These are phyloP conservation scores for Cephaloascus fragrans DNA, from an alignment of 805 yeast genomes.

Conservation along the genomic window DNA sequence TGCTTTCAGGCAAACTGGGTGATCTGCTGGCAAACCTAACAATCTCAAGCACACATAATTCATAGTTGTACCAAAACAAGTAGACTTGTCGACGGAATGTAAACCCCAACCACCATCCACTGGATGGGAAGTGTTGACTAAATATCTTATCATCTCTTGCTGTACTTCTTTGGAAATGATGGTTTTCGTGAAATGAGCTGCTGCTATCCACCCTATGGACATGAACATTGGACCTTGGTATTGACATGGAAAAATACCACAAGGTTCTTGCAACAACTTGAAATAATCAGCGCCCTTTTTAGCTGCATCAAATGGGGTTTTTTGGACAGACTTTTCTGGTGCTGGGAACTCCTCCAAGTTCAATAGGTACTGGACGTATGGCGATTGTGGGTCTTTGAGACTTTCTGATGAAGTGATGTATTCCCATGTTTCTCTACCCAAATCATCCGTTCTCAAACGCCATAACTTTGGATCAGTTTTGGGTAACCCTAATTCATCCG, in stretches of 20 bases:
- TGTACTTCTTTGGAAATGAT: slow-evolving; percentile 58
- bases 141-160: slow-evolving; percentile 70
- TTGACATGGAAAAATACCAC: slow-evolving; percentile 87
- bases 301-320: slow-evolving; percentile 51
- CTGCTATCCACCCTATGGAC: slow-evolving; percentile 80
- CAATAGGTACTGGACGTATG: slow-evolving; percentile 47
- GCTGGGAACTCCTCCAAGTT: slow-evolving; percentile 25
- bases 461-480: slow-evolving; percentile 64
- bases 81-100: slow-evolving; percentile 84
- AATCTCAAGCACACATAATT: slow-evolving; percentile 78
- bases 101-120: slow-evolving; percentile 99
- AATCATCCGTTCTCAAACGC: slow-evolving; percentile 60
- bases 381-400: slow-evolving; percentile 37
- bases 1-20: slow-evolving; percentile 73
- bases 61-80: slow-evolving; percentile 89
- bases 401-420: slow-evolving; percentile 36
- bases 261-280: slow-evolving; percentile 56
- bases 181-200: slow-evolving; percentile 58
- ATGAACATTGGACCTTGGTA: slow-evolving; percentile 98
- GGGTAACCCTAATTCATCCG: slow-evolving; percentile 62
- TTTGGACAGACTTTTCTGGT: slow-evolving; percentile 21
- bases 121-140: slow-evolving; percentile 90
- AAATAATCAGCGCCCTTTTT: slow-evolving; percentile 68
- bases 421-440: slow-evolving; percentile 81
- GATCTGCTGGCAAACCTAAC: slow-evolving; percentile 64